These are phyloP conservation scores for Colletotrichum sidae DNA, from an alignment of 2,329 filamentous ascomycete genomes.

Conservation along the genomic window DNA sequence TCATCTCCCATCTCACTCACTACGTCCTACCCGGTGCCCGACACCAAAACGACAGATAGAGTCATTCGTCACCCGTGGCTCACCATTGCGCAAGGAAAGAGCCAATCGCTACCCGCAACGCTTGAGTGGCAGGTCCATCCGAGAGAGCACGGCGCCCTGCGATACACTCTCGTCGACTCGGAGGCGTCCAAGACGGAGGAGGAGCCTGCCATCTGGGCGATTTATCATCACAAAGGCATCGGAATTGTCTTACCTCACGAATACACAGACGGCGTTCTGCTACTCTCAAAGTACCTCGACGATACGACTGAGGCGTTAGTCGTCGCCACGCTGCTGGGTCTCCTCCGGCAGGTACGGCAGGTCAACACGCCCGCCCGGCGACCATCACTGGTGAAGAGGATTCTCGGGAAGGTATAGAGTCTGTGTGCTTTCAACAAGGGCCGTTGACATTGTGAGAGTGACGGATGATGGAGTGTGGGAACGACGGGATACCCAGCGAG, in stretches of 20 bases:
- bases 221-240: conserved; percentile 39
- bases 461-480: too few species aligned
- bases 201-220: conserved; percentile 22
- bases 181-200: neutral
- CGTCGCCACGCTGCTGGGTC: conserved; percentile 15
- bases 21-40: conserved; percentile 12
- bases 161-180: conserved; percentile 33
- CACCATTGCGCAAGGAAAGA: neutral
- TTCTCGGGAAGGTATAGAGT: conserved; percentile 11
- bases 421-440: too few species aligned
- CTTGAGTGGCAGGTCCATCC: conserved; percentile 33
- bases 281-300: conserved; percentile 21
- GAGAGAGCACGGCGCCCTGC: conserved; percentile 19
- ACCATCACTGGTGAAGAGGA: conserved; percentile 15
- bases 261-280: conserved; percentile 36
- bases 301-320: conserved; percentile 20
- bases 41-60: neutral
- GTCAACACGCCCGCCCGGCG: conserved; percentile 20
- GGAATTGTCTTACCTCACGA: conserved; percentile 24
- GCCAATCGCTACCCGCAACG: neutral
- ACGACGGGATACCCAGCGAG: too few species aligned
- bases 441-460: too few species aligned
- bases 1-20: neutral
- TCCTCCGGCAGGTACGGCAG: conserved; percentile 23
- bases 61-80: conserved; percentile 28